Base-by-base conservation (phyloP, 2,329 filamentous ascomycete species). In the Colletotrichum eremochloae region DNA sequence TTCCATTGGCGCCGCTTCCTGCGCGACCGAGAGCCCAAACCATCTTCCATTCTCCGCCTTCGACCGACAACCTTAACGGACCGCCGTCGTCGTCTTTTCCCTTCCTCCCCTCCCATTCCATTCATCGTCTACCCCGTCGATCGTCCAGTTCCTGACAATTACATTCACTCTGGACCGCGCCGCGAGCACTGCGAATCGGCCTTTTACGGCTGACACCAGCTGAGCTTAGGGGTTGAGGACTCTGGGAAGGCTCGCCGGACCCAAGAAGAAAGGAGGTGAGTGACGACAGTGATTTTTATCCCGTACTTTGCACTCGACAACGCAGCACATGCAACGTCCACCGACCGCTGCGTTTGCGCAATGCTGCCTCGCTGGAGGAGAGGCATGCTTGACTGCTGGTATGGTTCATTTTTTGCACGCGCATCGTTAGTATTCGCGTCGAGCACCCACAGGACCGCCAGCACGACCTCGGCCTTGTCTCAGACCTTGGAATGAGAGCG, bases 171-270 rank as follows among this genome's bases (percentile, higher is more conserved):
- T 71, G 67, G 71, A 73, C 67, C 68, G 68, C 67, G 67, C 68
- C 48, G 71, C 56, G 71, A 63, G 56, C 56, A 63, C 40, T 73
- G 61, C 57, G 63, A 71, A 73, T 71, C 68, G 75, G 75, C 76
- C 78, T 77, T 70, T 56, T 70, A 73, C 73, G 77, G 78, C 76
- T 76, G 68, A 77, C 67, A 72, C 70, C 69, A 71, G 68, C 75
- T 79, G 76, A 73, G 71, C 75, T 74, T 74, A 75, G 78, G 76
- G 76, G 73, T 74, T 73, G 76, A 69, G 74, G 75, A 69, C 76
- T 73, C 71, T 66, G 74, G 74, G 74, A 70, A 75, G 73, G 69
- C 75, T 69, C 74, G 71, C 70, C 66, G 70, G 66, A 65, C 60
- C 66, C 70, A 48, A 53, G 36, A 63, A 65, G 67, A 72, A 64